Conservation (phyloP, 2,329 filamentous ascomycete species). For the Grosmannia serpens region DNA sequence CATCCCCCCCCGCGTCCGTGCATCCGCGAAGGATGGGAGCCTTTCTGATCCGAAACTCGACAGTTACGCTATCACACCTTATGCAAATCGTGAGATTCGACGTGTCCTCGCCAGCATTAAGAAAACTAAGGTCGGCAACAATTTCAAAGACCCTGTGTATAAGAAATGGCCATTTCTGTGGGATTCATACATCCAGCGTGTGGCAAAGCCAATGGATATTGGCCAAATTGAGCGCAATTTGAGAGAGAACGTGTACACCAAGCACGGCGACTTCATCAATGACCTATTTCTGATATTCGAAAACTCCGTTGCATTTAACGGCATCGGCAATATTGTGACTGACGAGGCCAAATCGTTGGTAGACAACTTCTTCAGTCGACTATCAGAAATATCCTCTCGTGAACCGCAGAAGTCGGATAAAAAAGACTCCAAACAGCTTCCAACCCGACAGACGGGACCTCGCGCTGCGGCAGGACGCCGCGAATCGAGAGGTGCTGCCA, state of each 20-base stretch:
- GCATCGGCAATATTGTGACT: slow-evolving; percentile 62
- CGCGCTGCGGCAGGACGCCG: slow-evolving; percentile 25
- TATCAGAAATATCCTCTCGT: slow-evolving; percentile 31
- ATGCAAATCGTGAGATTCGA: slow-evolving; percentile 50
- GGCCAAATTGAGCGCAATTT: slow-evolving; percentile 70
- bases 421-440: slow-evolving; percentile 38
- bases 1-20: slow-evolving; percentile 16
- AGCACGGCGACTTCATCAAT: slow-evolving; percentile 58
- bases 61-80: slow-evolving; percentile 40
- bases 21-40: slow-evolving; percentile 23
- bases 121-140: slow-evolving; percentile 69
- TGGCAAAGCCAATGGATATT: slow-evolving; percentile 77
- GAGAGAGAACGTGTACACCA: slow-evolving; percentile 55
- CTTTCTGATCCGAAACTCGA: slow-evolving; percentile 32
- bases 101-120: slow-evolving; percentile 64
- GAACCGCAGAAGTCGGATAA: slow-evolving; percentile 53
- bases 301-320: slow-evolving; percentile 78
- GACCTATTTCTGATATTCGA: slow-evolving; percentile 69
- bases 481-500: slow-evolving; percentile 18
- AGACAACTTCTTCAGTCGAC: slow-evolving; percentile 37
- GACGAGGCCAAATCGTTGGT: slow-evolving; percentile 42
- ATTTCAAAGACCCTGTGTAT: slow-evolving; percentile 71
- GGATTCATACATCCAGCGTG: slow-evolving; percentile 54
- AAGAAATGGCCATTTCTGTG: slow-evolving; percentile 65
- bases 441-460: slow-evolving; percentile 33